Evolutionary conservation across 1,139 yeast genomes (phyloP).

Genomic region (Kodamaea derodonti): DNA sequence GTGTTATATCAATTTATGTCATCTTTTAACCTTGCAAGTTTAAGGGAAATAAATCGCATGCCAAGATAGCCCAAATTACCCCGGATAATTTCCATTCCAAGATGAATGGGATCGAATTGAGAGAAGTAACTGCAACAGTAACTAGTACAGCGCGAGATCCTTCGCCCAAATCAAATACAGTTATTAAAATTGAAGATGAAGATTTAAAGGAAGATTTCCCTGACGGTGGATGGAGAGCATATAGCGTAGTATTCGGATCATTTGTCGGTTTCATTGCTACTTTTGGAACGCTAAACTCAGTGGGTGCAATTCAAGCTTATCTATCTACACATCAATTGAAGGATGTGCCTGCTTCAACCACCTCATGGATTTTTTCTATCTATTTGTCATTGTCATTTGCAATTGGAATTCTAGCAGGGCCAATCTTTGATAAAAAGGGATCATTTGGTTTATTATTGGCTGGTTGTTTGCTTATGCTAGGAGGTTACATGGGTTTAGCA

Average conservation of each 20-base stretch:
- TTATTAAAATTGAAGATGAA: no score
- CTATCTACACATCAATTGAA: constrained; percentile 30
- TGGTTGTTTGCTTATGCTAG: constrained; percentile 26
- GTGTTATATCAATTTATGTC: no score
- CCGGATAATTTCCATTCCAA: no score
- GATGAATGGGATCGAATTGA: not conserved
- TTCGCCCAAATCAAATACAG: no score
- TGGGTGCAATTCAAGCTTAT: constrained; percentile 38
- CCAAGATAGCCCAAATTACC: no score
- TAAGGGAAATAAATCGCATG: no score
- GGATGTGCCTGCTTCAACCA: constrained; percentile 13
- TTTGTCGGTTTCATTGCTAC: constrained; percentile 29
- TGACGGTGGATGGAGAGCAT: constrained; percentile 31
- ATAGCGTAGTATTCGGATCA: constrained; percentile 31
- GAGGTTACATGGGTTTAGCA: constrained; percentile 35
- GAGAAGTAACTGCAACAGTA: not conserved
- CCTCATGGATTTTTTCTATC: constrained; percentile 39
- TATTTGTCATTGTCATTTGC: constrained; percentile 30
- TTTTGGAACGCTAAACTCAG: constrained; percentile 30
- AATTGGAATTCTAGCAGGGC: constrained; percentile 33
- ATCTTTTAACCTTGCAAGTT: no score
- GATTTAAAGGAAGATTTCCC: constrained; percentile 11
- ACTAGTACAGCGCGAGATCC: no score
- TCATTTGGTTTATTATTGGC: constrained; percentile 22
- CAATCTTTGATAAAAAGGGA: constrained; percentile 34